Evolutionary conservation across 2,329 filamentous ascomycete species (phyloP).

Genomic region (Neofusicoccum ribis): DNA sequence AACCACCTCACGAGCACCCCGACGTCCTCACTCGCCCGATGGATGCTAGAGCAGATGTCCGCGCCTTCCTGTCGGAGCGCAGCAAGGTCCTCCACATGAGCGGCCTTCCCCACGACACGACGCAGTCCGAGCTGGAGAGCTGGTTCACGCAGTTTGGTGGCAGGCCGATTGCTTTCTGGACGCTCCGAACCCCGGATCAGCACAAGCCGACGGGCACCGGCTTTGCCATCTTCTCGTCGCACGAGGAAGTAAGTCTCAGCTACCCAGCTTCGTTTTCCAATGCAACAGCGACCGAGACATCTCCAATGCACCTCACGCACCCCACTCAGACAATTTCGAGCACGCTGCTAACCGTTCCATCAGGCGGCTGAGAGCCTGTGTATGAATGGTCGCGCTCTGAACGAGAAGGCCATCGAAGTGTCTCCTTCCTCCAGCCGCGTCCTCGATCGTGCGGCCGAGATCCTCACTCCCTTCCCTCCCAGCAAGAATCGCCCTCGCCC

Average conservation of each 20-base stretch:
- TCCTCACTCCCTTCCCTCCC: conserved; percentile 93
- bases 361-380: conserved; percentile 96
- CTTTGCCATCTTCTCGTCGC: conserved; percentile 97
- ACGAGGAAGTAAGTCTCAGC: conserved; percentile 87
- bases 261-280: background rate
- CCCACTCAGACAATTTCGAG: background rate
- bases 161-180: conserved; percentile 98
- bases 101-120: conserved; percentile 94
- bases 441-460: conserved; percentile 90
- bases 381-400: conserved; percentile 97
- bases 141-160: conserved; percentile 99
- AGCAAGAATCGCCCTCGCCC: conserved; percentile 97
- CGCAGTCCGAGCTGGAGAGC: conserved; percentile 96
- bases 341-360: conserved; percentile 21
- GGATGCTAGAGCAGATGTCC: conserved; percentile 94
- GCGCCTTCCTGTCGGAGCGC: conserved; percentile 91
- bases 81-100: conserved; percentile 99
- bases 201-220: conserved; percentile 99
- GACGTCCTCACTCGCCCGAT: conserved; percentile 94
- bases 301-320: background rate
- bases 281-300: background rate
- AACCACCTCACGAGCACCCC: conserved; percentile 88
- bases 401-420: conserved; percentile 98
- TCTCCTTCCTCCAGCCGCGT: conserved; percentile 97
- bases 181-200: conserved; percentile 92